These are phyloP conservation scores for Thalassiosira oceanica DNA, from an alignment of 352 stramenopile genomes.

Conservation along the genomic window DNA sequence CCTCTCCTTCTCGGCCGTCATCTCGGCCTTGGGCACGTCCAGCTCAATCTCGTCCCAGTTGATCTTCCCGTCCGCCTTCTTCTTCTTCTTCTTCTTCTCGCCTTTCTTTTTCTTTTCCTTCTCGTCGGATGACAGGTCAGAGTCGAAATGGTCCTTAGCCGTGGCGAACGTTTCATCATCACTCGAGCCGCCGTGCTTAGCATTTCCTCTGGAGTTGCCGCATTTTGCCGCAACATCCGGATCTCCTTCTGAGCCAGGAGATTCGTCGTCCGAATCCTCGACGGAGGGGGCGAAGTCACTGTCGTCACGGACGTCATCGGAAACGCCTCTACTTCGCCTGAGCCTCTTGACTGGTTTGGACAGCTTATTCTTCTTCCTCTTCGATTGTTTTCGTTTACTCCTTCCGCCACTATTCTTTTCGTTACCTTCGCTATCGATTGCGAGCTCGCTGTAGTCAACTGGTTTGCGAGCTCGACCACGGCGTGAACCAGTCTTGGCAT, in stretches of 20 bases:
- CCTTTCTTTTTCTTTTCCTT: no score
- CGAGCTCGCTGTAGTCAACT: conserved; percentile 13
- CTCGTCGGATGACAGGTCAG: no score
- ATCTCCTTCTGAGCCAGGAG: background rate
- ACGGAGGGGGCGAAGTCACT: conserved; percentile 4
- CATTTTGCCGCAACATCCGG: background rate
- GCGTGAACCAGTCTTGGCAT: background rate
- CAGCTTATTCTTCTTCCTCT: conserved; percentile 25
- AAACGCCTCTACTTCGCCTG: conserved; percentile 9
- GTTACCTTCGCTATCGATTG: conserved; percentile 12
- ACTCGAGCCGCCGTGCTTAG: background rate
- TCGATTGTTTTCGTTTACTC: conserved; percentile 6
- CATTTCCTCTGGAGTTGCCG: conserved; percentile 1
- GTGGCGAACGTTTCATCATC: conserved; percentile 11
- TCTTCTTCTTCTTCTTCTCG: conserved; percentile 3
- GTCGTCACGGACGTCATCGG: no score
- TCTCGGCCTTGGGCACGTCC: background rate
- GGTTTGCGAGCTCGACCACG: background rate
- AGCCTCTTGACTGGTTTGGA: background rate
- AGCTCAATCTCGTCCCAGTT: conserved; percentile 47
- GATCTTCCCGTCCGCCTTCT: conserved; percentile 3
- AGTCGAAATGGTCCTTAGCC: no score
- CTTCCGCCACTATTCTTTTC: background rate
- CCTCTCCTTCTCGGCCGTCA: conserved; percentile 26
- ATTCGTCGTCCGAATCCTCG: conserved; percentile 4